These are phyloP conservation scores for Macrolepiota albuminosa DNA, from an alignment of 768 basidiomycete species.

Conservation along the genomic window DNA sequence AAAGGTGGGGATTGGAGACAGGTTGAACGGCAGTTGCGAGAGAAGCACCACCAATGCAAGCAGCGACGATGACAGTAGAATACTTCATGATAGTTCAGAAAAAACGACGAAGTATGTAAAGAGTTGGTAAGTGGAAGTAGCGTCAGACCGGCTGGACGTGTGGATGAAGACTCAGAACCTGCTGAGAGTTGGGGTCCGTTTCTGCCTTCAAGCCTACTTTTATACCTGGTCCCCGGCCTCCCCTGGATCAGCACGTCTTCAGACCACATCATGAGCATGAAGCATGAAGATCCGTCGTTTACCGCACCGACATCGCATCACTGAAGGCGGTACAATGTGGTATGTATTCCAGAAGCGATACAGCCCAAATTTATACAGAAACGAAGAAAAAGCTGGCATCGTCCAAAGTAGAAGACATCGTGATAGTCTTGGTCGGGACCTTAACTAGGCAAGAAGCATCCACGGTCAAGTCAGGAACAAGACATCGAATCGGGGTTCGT, in stretches of 20 bases:
- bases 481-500: background rate
- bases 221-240: constrained; percentile 1
- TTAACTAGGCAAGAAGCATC: background rate
- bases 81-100: constrained; percentile 12
- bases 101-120: background rate
- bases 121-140: background rate
- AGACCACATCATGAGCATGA: background rate
- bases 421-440: background rate
- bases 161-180: constrained; percentile 13
- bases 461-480: background rate
- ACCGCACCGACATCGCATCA: background rate
- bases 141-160: constrained; percentile 15
- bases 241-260: background rate
- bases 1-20: background rate
- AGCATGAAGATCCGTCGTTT: background rate
- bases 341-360: background rate
- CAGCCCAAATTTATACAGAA: background rate
- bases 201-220: background rate
- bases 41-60: constrained; percentile 11
- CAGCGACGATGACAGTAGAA: constrained; percentile 12
- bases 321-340: background rate
- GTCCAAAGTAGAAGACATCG: background rate
- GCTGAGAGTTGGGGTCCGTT: constrained; percentile 12
- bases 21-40: constrained; percentile 4
- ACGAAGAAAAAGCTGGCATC: background rate